A percentile compares a stretch with the other conserved stretches of the same genome.
phyloP scores from a whole-genome alignment of 306 rosid species.

The Cucumis sativus region Cucumber_9930_V3 NC_026660.2:26731001-26731500 shows the following conservation, averaged over 20 bases:
- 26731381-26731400: not conserved
- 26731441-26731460: too few relatives aligned
- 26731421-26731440: not conserved
- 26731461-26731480: too few relatives aligned
- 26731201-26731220: not conserved
- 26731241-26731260: conserved; percentile 5
- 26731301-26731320: conserved; percentile 1
- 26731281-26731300: conserved; percentile 13
- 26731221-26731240: conserved; percentile 12
- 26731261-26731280: conserved; percentile 1
- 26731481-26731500: not conserved
- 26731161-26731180: not conserved
- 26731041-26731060: conserved; percentile 15
- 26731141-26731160: conserved; percentile 26
- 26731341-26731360: not conserved
- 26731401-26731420: too few relatives aligned
- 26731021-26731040: conserved; percentile 16
- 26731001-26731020: conserved; percentile 27
- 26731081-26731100: not conserved
- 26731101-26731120: not conserved
- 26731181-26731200: not conserved
- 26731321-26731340: not conserved
- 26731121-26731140: conserved; percentile 23
- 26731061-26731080: conserved; percentile 12
- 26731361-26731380: too few relatives aligned